A percentile compares a stretch with the other conserved stretches of the same genome.
Conservation (phyloP, 1,284 basidiomycete species). For the Tilletia indica region DNA sequence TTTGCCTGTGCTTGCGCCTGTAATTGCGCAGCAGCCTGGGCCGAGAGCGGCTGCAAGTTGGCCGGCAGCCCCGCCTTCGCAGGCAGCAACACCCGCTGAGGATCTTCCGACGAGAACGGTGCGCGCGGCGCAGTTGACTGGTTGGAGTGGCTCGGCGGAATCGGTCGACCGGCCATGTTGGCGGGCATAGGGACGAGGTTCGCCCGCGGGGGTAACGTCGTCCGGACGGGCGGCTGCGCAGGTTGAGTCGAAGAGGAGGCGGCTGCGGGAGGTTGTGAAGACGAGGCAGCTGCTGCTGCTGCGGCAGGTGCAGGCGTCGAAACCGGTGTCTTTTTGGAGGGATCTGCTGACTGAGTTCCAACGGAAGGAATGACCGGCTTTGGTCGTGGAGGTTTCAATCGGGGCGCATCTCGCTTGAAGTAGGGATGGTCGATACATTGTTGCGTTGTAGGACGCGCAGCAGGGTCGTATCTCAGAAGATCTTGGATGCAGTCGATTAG, state of each 20-base stretch:
- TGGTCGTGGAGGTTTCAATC: conserved; percentile 39
- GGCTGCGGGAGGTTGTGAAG: not conserved
- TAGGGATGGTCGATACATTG: conserved; percentile 87
- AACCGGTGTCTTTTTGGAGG: not conserved
- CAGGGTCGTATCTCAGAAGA: conserved; percentile 88
- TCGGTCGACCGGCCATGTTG: not conserved
- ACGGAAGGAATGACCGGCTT: conserved; percentile 10
- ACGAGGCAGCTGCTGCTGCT: not conserved
- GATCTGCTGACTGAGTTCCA: not conserved
- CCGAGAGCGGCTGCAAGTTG: conserved; percentile 47
- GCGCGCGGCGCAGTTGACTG: not conserved
- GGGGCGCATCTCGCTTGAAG: conserved; percentile 67
- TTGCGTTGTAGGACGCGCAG: conserved; percentile 74
- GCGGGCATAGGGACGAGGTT: conserved; percentile 7
- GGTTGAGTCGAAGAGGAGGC: not conserved
- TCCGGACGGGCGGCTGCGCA: not conserved
- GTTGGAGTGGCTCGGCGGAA: conserved; percentile 7
- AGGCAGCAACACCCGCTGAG: not conserved
- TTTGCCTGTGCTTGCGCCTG: conserved; percentile 19
- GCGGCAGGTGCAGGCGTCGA: not conserved
- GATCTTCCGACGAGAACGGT: conserved; percentile 10
- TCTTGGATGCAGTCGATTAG: conserved; percentile 89
- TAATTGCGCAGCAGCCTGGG: conserved; percentile 56
- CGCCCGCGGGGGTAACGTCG: not conserved
- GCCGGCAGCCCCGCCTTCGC: conserved; percentile 22